These are phyloP conservation scores for Talaromyces thailandensis DNA, from an alignment of 495 filamentous ascomycete species.

Conservation along the genomic window DNA sequence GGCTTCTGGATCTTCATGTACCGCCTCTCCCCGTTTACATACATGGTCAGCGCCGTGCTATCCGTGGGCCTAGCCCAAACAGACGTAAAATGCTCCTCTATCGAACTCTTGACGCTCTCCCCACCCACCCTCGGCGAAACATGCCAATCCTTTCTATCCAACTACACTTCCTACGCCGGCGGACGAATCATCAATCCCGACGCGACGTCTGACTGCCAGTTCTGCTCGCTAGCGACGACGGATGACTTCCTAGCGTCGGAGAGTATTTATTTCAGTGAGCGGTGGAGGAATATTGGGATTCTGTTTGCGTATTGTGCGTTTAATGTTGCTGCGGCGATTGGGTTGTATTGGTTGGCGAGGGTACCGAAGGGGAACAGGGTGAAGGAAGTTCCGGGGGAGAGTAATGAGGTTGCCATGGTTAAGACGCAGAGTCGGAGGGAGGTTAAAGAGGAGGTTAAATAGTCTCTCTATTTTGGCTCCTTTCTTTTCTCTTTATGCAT, in stretches of 20 bases:
- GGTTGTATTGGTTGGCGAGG: slow-evolving; percentile 70
- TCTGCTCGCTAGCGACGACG: slow-evolving; percentile 51
- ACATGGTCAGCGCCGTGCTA: slow-evolving; percentile 57
- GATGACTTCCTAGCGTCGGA: slow-evolving; percentile 51
- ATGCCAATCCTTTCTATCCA: slow-evolving; percentile 47
- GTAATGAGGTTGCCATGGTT: not conserved
- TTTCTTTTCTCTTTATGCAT: not conserved
- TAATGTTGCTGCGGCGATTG: slow-evolving; percentile 60
- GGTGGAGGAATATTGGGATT: slow-evolving; percentile 67
- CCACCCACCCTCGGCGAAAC: slow-evolving; percentile 35
- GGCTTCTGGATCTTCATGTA: slow-evolving; percentile 84
- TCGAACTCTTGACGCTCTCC: slow-evolving; percentile 48
- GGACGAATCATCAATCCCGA: slow-evolving; percentile 47
- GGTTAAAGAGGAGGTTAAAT: not conserved
- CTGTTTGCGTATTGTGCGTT: slow-evolving; percentile 60
- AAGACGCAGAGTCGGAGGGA: not conserved
- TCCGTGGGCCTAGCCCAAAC: slow-evolving; percentile 53
- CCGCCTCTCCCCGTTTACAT: slow-evolving; percentile 64
- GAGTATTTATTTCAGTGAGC: slow-evolving; percentile 42
- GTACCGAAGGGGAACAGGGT: slow-evolving; percentile 55
- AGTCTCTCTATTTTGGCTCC: not conserved
- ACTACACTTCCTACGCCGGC: slow-evolving; percentile 37
- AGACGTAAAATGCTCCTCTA: slow-evolving; percentile 42
- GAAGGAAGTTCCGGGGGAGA: slow-evolving; percentile 14
- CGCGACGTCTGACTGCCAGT: slow-evolving; percentile 47